Conservation (phyloP, 148 eudicot genomes). For the Pouteria glomerata region DNA sequence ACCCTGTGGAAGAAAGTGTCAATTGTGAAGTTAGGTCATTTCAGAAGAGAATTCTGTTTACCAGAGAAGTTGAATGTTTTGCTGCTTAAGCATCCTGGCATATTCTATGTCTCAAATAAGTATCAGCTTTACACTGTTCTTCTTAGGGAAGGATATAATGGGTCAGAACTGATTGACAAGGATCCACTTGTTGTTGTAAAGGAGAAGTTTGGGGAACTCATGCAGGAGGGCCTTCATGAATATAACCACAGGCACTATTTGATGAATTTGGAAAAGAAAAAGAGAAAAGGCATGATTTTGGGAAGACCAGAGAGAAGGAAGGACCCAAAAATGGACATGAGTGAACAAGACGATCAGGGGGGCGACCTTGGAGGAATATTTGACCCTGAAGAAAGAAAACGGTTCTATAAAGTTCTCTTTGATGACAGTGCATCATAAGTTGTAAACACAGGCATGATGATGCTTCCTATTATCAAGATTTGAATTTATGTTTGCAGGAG, state of each 20-base stretch:
- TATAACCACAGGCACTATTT: slow-evolving; percentile 57
- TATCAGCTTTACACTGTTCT: slow-evolving; percentile 75
- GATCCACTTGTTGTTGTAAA: slow-evolving; percentile 82
- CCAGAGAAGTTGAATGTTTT: slow-evolving; percentile 73
- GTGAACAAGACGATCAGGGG: slow-evolving; percentile 44
- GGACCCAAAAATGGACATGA: slow-evolving; percentile 22
- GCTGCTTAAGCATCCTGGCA: slow-evolving; percentile 81
- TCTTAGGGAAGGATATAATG: slow-evolving; percentile 74
- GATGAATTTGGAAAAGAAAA: slow-evolving; percentile 64
- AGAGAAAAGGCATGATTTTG: slow-evolving; percentile 36
- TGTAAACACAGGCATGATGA: slow-evolving; percentile 13
- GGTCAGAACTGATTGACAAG: slow-evolving; percentile 64
- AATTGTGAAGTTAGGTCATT: slow-evolving; percentile 66
- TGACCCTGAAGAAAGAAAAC: slow-evolving; percentile 89
- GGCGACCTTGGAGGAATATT: slow-evolving; percentile 65
- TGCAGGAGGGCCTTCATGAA: slow-evolving; percentile 91
- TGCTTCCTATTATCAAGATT: not conserved
- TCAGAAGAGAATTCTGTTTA: slow-evolving; percentile 62
- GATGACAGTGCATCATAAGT: slow-evolving; percentile 38
- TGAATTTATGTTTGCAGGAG: not conserved
- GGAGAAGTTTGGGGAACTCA: slow-evolving; percentile 85
- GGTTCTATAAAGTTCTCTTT: slow-evolving; percentile 79
- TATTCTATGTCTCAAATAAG: slow-evolving; percentile 84
- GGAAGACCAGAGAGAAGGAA: slow-evolving; percentile 32
- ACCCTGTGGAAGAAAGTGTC: slow-evolving; percentile 87